Evolutionary conservation across 208 protist genomes (phyloP), one percentile per base, ranked within the genome.

Genomic region (Porcisia deanei): DNA sequence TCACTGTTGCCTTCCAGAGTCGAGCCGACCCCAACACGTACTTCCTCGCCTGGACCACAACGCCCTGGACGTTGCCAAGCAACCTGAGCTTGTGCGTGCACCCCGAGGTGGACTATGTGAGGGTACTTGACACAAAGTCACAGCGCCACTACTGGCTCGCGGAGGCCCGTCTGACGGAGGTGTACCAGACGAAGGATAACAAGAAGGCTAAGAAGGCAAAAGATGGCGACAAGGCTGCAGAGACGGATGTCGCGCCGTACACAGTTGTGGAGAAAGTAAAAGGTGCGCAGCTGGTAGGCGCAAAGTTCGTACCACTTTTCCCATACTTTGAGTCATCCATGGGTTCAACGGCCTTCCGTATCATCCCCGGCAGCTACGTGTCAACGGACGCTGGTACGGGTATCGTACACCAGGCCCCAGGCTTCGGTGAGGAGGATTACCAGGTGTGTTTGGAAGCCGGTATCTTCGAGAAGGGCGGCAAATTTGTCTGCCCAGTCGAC

Each of bases 361-460:
- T 99, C 25, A 67, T 99, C 39, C 58, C 76, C 22, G 99, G 99
- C 86, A 74, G 77, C 10, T 99, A 99, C 85, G 99, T 99, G 52
- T 98, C 97, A 39, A 95, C 94, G 57, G 97, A 99, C 75, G 88
- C 78, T 49, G 99, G 99, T 95, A 99, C 99, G n/a, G 99, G 99
- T 87, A 95, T 99, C 52, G 99, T 99, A 5, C 99, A 99, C 85
- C 86, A 97, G 73, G 99, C 99, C 39, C 99, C 99, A 22, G 98
- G 94, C 45, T 99, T 99, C 90, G 99, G 99, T 92, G 99, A 99
- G 89, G 99, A 99, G 76, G 99, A 99, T 97, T 99, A 98, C 88
- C 88, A 94, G 34, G 96, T 98, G 9, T 99, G 99, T 91, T 71
- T 99, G 22, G 80, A 80, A 43, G 37, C 93, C 71, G 97, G 97